A percentile compares a stretch with the other conserved stretches of the same genome.
Conservation (phyloP, 1,284 basidiomycete genomes). For the Leccinum subatratum region DNA sequence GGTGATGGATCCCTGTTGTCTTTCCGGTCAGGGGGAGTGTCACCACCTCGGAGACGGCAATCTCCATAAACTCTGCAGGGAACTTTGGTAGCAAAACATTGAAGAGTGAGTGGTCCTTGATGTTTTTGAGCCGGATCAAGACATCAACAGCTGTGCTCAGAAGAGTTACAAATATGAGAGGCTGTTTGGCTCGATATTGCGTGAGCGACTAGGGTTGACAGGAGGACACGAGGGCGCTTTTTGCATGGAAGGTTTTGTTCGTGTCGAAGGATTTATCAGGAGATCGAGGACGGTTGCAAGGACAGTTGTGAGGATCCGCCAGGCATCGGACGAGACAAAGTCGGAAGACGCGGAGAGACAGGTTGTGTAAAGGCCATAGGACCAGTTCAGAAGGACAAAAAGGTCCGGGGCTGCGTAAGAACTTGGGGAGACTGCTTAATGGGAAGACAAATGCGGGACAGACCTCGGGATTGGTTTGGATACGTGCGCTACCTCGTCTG, state of each 20-base stretch:
- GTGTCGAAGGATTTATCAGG: conserved; percentile 45
- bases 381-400: conserved; percentile 73
- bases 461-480: conserved; percentile 51
- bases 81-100: conserved; percentile 43
- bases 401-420: conserved; percentile 60
- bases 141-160: conserved; percentile 63
- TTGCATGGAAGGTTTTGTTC: conserved; percentile 56
- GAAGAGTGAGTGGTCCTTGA: conserved; percentile 51
- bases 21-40: conserved; percentile 76
- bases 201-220: conserved; percentile 46
- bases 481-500: conserved; percentile 56
- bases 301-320: conserved; percentile 46
- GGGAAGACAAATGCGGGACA: conserved; percentile 17
- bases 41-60: conserved; percentile 63
- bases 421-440: conserved; percentile 32
- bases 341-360: conserved; percentile 42
- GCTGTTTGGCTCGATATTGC: conserved; percentile 46
- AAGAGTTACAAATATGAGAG: conserved; percentile 48
- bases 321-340: conserved; percentile 45
- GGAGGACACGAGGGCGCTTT: conserved; percentile 47
- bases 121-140: conserved; percentile 52
- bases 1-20: conserved; percentile 81
- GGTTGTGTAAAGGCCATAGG: conserved; percentile 58
- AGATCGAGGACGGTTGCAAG: conserved; percentile 60
- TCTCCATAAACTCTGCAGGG: conserved; percentile 32